phyloP scores from a whole-genome alignment of 140 eudicot genomes.

The Senecio squalidus region DNA sequence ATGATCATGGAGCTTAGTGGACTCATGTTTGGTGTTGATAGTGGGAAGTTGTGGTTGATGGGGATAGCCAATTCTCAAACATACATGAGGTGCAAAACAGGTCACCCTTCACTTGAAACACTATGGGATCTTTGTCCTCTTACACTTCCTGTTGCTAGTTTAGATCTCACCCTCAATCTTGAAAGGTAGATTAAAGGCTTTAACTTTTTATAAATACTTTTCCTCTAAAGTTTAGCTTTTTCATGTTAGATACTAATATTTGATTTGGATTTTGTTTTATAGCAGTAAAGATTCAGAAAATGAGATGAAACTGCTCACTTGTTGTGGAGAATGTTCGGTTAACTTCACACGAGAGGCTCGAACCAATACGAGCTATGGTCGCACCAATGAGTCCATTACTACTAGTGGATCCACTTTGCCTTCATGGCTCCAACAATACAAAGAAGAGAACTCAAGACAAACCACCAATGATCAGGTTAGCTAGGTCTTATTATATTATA shows the following conservation, averaged over 20 bases:
- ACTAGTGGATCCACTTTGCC: constrained; percentile 61
- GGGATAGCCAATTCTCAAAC: constrained; percentile 66
- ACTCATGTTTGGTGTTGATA: constrained; percentile 48
- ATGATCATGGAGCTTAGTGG: constrained; percentile 78
- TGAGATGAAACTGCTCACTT: constrained; percentile 40
- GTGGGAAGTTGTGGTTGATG: constrained; percentile 72
- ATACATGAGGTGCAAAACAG: constrained; percentile 63
- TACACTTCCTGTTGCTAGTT: constrained; percentile 53
- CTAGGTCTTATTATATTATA: constrained; percentile 1
- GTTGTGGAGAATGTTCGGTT: constrained; percentile 55
- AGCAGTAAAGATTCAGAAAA: constrained; percentile 36
- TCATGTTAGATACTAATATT: constrained; percentile 19
- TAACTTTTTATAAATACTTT: constrained; percentile 1
- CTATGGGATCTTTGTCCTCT: constrained; percentile 85
- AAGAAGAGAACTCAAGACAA: constrained; percentile 45
- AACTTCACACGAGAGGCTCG: constrained; percentile 54
- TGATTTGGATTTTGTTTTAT: constrained; percentile 24
- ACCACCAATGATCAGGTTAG: constrained; percentile 48
- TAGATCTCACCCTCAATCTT: constrained; percentile 72
- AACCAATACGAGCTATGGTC: constrained; percentile 28
- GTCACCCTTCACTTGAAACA: constrained; percentile 70
- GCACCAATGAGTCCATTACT: constrained; percentile 27
- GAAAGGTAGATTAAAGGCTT: constrained; percentile 44
- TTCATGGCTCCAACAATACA: constrained; percentile 81
- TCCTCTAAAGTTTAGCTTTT: constrained; percentile 17